Conservation (phyloP, 1,284 basidiomycete species). For the Ganoderma lucidum region DNA sequence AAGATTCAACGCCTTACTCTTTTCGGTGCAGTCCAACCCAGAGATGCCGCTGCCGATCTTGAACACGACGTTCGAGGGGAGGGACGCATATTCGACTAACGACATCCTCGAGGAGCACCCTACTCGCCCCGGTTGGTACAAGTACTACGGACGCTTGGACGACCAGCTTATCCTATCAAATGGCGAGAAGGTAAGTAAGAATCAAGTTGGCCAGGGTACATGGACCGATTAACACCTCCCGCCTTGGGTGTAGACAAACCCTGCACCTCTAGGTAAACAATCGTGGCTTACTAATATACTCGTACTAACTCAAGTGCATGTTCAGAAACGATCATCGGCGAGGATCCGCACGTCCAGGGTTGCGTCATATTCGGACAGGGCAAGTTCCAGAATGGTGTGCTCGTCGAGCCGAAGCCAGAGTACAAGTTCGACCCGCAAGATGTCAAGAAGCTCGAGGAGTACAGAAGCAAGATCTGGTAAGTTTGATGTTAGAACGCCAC, state of each 20-base stretch:
- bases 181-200: slow-evolving; percentile 36
- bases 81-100: slow-evolving; percentile 42
- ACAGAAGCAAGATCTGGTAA: slow-evolving; percentile 46
- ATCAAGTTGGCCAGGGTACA: no score
- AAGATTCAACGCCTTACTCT: no score
- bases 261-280: slow-evolving; percentile 47
- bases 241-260: slow-evolving; percentile 46
- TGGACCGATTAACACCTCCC: slow-evolving; percentile 32
- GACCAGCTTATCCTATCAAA: slow-evolving; percentile 48
- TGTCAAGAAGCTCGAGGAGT: slow-evolving; percentile 34
- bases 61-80: slow-evolving; percentile 40
- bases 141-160: slow-evolving; percentile 52
- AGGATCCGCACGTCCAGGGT: slow-evolving; percentile 40
- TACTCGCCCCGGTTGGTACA: slow-evolving; percentile 49
- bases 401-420: slow-evolving; percentile 44
- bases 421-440: slow-evolving; percentile 39
- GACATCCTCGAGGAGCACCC: slow-evolving; percentile 56
- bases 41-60: slow-evolving; percentile 33
- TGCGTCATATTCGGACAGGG: slow-evolving; percentile 51
- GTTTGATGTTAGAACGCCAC: slow-evolving; percentile 7
- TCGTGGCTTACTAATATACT: not conserved
- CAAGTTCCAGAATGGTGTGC: slow-evolving; percentile 46
- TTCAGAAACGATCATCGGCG: slow-evolving; percentile 42
- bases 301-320: slow-evolving; percentile 6
- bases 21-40: slow-evolving; percentile 14